Conservation (phyloP, 2,329 filamentous ascomycete species). For the Knufia petricola region DNA sequence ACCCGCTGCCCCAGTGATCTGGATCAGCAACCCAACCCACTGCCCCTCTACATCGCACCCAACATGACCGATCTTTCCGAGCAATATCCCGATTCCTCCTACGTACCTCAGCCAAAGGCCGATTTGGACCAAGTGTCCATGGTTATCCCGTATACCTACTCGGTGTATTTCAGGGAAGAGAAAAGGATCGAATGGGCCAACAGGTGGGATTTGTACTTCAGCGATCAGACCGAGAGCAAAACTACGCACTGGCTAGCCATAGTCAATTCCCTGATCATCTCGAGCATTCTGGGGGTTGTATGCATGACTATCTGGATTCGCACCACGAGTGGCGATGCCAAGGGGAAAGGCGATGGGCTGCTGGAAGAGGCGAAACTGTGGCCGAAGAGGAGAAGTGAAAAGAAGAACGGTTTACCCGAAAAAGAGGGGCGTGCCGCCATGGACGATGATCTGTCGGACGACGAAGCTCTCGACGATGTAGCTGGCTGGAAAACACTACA, state of each 20-base stretch:
- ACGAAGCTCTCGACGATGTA: conserved; percentile 66
- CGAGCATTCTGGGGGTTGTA: conserved; percentile 64
- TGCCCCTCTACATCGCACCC: conserved; percentile 59
- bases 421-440: conserved; percentile 43
- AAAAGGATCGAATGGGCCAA: conserved; percentile 70
- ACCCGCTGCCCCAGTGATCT: conserved; percentile 60
- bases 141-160: conserved; percentile 76
- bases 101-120: conserved; percentile 48
- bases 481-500: conserved; percentile 84
- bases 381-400: conserved; percentile 39
- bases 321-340: conserved; percentile 70
- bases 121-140: conserved; percentile 54
- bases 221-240: conserved; percentile 71
- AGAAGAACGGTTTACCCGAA: conserved; percentile 45
- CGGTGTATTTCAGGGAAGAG: conserved; percentile 81
- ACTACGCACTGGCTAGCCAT: conserved; percentile 84
- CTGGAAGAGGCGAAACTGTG: conserved; percentile 58
- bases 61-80: conserved; percentile 45
- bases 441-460: conserved; percentile 49
- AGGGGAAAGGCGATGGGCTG: conserved; percentile 56
- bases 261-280: conserved; percentile 76
- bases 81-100: conserved; percentile 51
- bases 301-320: conserved; percentile 72
- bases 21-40: conserved; percentile 50
- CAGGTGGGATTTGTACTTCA: conserved; percentile 84